These are phyloP conservation scores for Penicillium odoratum DNA, from an alignment of 495 filamentous ascomycete genomes.

Conservation along the genomic window DNA sequence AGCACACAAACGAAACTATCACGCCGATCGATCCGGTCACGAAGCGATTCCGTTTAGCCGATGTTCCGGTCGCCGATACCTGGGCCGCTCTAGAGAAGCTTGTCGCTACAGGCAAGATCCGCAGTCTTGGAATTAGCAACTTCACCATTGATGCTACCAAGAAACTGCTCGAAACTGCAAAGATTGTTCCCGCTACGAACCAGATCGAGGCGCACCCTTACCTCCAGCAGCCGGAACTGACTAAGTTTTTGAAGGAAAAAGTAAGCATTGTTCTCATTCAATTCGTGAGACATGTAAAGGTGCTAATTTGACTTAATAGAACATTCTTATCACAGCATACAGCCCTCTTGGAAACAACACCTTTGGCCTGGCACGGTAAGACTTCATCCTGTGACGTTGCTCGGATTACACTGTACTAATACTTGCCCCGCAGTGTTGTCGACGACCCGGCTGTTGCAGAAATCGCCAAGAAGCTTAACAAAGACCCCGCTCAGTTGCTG, in stretches of 20 bases:
- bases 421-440: constrained; percentile 34
- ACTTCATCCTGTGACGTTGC: neutral
- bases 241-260: constrained; percentile 39
- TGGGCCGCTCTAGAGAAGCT: constrained; percentile 76
- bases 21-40: constrained; percentile 34
- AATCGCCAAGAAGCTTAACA: constrained; percentile 66
- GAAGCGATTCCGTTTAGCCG: constrained; percentile 36
- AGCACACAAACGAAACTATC: constrained; percentile 60
- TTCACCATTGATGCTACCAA: constrained; percentile 65
- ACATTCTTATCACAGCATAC: constrained; percentile 54
- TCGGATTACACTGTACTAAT: constrained; percentile 2
- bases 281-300: no score
- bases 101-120: constrained; percentile 63
- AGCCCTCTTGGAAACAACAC: constrained; percentile 57
- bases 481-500: constrained; percentile 69
- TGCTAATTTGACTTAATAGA: constrained; percentile 15
- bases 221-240: constrained; percentile 65
- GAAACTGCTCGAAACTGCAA: constrained; percentile 62
- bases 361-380: constrained; percentile 41
- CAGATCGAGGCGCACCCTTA: constrained; percentile 89
- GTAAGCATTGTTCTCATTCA: constrained; percentile 7
- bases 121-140: constrained; percentile 81
- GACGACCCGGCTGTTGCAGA: constrained; percentile 62
- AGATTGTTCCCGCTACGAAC: constrained; percentile 67
- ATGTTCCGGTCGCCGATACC: constrained; percentile 42